Evolutionary conservation across 768 basidiomycete genomes (phyloP).

Genomic region (button mushroom (Agaricus bisporus)): DNA sequence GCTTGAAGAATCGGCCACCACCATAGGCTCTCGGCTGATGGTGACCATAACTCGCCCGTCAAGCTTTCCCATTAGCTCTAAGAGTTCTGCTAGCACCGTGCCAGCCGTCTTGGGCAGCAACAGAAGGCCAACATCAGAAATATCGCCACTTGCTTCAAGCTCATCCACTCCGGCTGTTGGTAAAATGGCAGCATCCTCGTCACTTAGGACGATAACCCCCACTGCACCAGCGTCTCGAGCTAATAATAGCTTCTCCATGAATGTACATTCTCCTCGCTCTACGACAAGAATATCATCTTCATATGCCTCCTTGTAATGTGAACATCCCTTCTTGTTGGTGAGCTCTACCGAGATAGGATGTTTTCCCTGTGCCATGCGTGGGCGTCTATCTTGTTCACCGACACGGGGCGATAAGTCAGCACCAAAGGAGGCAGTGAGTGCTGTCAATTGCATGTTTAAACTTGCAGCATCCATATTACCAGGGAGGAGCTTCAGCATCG

Average conservation of each 20-base stretch:
- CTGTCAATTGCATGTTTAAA: slow-evolving; percentile 47
- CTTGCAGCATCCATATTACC: slow-evolving; percentile 27
- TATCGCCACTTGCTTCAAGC: slow-evolving; percentile 46
- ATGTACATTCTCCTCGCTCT: slow-evolving; percentile 80
- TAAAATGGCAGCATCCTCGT: slow-evolving; percentile 53
- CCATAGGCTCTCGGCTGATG: slow-evolving; percentile 28
- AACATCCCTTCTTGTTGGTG: slow-evolving; percentile 55
- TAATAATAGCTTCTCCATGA: slow-evolving; percentile 71
- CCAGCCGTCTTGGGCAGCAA: slow-evolving; percentile 52
- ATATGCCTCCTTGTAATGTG: slow-evolving; percentile 42
- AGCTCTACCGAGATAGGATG: slow-evolving; percentile 47
- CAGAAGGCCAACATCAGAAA: slow-evolving; percentile 54
- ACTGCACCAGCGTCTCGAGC: slow-evolving; percentile 68
- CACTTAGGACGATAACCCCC: slow-evolving; percentile 72
- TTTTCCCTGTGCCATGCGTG: slow-evolving; percentile 48
- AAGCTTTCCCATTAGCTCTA: slow-evolving; percentile 42
- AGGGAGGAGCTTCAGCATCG: slow-evolving; percentile 33
- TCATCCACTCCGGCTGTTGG: slow-evolving; percentile 61
- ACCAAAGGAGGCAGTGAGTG: slow-evolving; percentile 67
- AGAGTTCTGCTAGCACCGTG: slow-evolving; percentile 45
- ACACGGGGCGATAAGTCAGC: slow-evolving; percentile 41
- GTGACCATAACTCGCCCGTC: slow-evolving; percentile 48
- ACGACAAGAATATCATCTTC: slow-evolving; percentile 53
- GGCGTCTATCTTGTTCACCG: slow-evolving; percentile 18
- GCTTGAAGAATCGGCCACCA: not conserved